Evolutionary conservation across 73 alveolate genomes (phyloP), one percentile per base, ranked within the genome.

Genomic region (Symbiodinium pilosum): DNA sequence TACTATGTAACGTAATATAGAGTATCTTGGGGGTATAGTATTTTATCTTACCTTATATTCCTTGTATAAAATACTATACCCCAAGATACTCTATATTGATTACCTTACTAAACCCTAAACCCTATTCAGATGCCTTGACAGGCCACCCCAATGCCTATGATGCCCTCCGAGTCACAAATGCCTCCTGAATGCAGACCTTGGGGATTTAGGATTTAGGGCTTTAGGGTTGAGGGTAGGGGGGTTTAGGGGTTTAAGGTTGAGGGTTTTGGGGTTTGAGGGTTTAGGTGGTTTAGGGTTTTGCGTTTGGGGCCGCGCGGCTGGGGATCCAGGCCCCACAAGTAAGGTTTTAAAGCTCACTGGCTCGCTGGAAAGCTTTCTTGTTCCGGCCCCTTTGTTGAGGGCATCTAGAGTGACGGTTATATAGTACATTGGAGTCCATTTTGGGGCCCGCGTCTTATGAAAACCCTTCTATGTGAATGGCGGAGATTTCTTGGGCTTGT

Each of bases 121-220:
- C 38, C 39, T 38, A 64, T 64, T 64, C 77, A 38, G 38, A 20
- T 14, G 81, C 75, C 30, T 14, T 64, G 21, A 24, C 81, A 91
- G 97, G 97, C 97, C 73, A 68, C 97, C 36, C 97, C 97, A 42
- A 68, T 91, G 97, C 51, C 88, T 30, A 91, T 91, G 97, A 91
- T 91, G 97, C 97, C 97, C 0, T 69, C 97, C 2, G 97, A 91
- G 81, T 12, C 97, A 21, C 97, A 91, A 56, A 91, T 91, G 97
- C 40, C 81, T 16, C 89, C 89, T 6, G 36, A 36, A 16, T 3
- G 34, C 56, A 64, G 59, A 9, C 14, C 59, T 14, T 14, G 59
- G 59, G 59, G 59, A 14, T 47, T 47, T 47, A 47, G 59, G 73
- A 16, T 56, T 56, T 56, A 5, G 73, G 59, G 59, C 59, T 47